These are phyloP conservation scores for Puccinia brachypodii DNA, from an alignment of 1,284 basidiomycete genomes.

Conservation along the genomic window DNA sequence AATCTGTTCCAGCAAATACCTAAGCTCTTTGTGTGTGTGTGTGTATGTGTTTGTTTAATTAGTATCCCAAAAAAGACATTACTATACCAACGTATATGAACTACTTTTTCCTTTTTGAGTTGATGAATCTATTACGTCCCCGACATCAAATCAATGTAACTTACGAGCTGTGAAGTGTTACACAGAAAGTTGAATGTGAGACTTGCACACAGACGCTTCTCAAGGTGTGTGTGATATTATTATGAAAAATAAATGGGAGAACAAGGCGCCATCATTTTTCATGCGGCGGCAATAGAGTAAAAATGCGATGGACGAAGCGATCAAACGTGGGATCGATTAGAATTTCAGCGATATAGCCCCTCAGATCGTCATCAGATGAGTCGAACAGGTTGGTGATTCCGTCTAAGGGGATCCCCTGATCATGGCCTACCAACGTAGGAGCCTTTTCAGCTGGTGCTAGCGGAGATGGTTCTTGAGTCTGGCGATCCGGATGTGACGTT, in stretches of 20 bases:
- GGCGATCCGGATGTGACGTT: not conserved
- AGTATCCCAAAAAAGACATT: not conserved
- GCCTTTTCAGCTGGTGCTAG: not conserved
- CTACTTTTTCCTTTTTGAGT: no score
- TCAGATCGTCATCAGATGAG: conserved; percentile 31
- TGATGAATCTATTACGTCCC: no score
- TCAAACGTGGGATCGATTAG: conserved; percentile 7
- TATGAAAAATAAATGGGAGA: not conserved
- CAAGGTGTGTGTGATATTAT: not conserved
- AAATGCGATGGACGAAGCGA: conserved; percentile 6
- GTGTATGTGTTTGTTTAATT: not conserved
- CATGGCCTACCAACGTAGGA: not conserved
- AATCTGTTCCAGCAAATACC: not conserved
- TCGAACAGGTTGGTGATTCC: not conserved
- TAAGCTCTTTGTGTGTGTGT: not conserved
- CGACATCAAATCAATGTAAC: no score
- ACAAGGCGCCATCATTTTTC: not conserved
- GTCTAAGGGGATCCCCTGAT: not conserved
- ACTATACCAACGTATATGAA: no score
- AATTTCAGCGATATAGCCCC: not conserved
- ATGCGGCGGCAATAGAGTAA: not conserved
- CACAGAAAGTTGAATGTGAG: no score
- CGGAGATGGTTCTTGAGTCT: not conserved
- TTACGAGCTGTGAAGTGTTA: no score
- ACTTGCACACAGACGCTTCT: no score